A percentile compares a stretch with the other conserved stretches of the same genome.
phyloP scores from a whole-genome alignment of 495 filamentous ascomycete species.

The Corynascus novoguineensis region DNA sequence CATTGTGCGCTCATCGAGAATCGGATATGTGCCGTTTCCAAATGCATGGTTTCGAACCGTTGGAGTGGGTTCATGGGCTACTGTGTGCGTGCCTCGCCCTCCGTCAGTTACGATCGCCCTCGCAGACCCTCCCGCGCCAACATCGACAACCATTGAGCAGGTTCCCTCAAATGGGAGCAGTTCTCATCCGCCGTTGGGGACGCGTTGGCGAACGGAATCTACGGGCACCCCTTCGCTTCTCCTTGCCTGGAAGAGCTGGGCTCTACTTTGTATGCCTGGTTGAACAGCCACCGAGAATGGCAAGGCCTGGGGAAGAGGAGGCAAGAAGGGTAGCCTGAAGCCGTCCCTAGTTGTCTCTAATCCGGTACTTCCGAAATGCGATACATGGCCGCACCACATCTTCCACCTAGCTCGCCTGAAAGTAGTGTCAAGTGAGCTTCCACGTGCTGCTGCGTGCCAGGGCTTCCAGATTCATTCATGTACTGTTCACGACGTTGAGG shows the following conservation, averaged over 20 bases:
- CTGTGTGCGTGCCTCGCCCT: background rate
- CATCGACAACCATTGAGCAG: background rate
- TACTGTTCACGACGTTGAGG: background rate
- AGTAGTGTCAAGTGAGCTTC: slow-evolving; percentile 4
- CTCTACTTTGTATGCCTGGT: background rate
- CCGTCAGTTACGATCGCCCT: background rate
- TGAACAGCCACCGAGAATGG: background rate
- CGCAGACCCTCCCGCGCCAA: background rate
- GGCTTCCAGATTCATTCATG: background rate
- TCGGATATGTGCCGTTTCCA: slow-evolving; percentile 7
- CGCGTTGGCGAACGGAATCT: background rate
- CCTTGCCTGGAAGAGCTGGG: background rate
- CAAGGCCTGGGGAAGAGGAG: too few species aligned
- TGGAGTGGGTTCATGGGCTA: background rate
- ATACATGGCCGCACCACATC: background rate
- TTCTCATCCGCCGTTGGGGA: too few species aligned
- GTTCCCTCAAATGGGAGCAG: too few species aligned
- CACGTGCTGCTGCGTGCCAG: slow-evolving; percentile 1
- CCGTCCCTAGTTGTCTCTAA: too few species aligned
- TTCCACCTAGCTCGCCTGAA: background rate
- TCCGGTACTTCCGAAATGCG: too few species aligned
- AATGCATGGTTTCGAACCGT: too few species aligned
- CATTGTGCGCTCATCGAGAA: background rate
- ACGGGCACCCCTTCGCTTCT: background rate
- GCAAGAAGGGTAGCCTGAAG: too few species aligned